Evolutionary conservation across 2,329 filamentous ascomycete species (phyloP).

Genomic region (Delphinella strobiligena): DNA sequence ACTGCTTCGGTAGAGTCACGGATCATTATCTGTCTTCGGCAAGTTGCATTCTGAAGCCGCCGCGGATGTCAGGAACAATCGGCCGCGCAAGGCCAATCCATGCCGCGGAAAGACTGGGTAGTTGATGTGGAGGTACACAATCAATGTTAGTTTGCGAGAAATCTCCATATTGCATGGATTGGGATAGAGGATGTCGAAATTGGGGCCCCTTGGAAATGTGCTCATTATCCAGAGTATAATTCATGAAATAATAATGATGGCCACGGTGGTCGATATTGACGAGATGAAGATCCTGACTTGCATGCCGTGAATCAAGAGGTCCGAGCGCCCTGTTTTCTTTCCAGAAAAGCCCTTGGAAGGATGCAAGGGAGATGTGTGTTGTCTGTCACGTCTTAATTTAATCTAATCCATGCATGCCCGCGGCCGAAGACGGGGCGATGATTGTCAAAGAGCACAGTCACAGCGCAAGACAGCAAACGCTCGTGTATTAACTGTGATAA

Average conservation of each 20-base stretch:
- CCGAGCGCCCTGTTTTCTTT: conserved; percentile 5
- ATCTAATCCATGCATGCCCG: neutral
- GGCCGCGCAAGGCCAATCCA: neutral
- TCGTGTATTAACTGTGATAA: neutral
- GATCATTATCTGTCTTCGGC: neutral
- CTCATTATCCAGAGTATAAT: neutral
- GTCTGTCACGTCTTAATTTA: neutral
- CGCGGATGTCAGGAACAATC: no score
- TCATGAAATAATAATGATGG: neutral
- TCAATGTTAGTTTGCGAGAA: neutral
- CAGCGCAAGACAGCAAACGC: neutral
- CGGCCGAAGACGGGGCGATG: neutral
- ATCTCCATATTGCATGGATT: neutral
- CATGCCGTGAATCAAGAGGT: neutral
- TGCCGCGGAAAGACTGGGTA: neutral
- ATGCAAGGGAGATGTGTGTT: conserved; percentile 4
- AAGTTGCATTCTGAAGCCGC: neutral
- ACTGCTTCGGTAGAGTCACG: neutral
- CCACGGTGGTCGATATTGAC: neutral
- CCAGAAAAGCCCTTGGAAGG: conserved; percentile 5
- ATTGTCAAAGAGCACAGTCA: neutral
- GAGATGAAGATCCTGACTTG: neutral
- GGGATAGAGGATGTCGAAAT: no score
- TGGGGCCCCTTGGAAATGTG: no score
- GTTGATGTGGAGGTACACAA: neutral